These are phyloP conservation scores for Penicillium crystallinum DNA, from an alignment of 495 filamentous ascomycete genomes.

Conservation along the genomic window DNA sequence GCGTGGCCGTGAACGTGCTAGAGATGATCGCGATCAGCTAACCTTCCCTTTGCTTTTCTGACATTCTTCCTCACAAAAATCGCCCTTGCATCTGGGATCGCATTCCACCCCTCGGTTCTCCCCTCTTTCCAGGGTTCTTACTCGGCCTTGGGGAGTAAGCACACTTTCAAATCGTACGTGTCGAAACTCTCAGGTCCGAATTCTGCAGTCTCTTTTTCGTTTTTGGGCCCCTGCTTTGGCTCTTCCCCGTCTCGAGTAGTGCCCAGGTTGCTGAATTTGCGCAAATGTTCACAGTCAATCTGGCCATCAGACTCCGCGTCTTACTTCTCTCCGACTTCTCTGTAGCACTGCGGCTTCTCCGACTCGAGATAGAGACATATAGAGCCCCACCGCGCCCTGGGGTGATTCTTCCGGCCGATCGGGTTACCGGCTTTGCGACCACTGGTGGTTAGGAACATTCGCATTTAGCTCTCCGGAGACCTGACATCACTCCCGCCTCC, in stretches of 20 bases:
- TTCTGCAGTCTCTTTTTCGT: conserved; percentile 3
- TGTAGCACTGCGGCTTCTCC: conserved; percentile 17
- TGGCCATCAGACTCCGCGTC: conserved; percentile 20
- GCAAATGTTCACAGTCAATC: conserved; percentile 24
- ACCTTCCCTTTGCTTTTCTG: conserved; percentile 14
- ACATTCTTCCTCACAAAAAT: conserved; percentile 6
- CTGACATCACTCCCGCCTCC: conserved; percentile 45
- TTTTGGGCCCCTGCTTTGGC: conserved; percentile 1
- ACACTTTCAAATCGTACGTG: conserved; percentile 19
- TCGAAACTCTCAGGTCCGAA: background rate
- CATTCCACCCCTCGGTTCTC: conserved; percentile 9
- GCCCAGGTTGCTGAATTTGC: conserved; percentile 5
- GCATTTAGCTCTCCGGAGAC: conserved; percentile 13
- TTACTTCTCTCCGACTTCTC: conserved; percentile 13
- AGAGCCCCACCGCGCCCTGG: conserved; percentile 14
- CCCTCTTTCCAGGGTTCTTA: background rate
- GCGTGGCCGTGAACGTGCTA: conserved; percentile 7
- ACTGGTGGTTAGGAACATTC: conserved; percentile 14
- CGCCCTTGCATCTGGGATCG: conserved; percentile 21
- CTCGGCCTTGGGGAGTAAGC: conserved; percentile 1
- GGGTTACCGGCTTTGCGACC: conserved; percentile 22
- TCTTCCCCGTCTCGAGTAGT: background rate
- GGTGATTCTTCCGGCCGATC: conserved; percentile 18
- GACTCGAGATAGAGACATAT: conserved; percentile 11
- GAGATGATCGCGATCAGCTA: conserved; percentile 25